A percentile compares a stretch with the other conserved stretches of the same genome.
These are phyloP conservation scores for Isabelozyma rhagii DNA, from an alignment of 805 yeast genomes.

Conservation along the genomic window DNA sequence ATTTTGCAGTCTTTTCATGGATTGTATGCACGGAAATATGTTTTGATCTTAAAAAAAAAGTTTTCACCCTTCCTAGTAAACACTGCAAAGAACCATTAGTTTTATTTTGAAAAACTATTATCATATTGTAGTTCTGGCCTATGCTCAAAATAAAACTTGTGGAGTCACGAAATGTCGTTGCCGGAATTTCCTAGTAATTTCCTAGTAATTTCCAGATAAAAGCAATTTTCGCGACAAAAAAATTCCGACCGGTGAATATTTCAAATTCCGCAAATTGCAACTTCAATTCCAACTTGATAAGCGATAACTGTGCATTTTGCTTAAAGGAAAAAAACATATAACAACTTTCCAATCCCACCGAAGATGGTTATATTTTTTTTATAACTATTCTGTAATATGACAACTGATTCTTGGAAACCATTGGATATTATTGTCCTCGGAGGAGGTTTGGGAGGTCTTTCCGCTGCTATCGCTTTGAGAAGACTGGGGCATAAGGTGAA, in stretches of 20 bases:
- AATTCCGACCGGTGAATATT: not conserved
- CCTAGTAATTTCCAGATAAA: not conserved
- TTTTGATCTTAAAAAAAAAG: no score
- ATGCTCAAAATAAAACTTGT: no score
- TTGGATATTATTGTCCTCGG: constrained; percentile 20
- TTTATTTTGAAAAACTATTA: no score
- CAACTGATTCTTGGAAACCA: constrained; percentile 8
- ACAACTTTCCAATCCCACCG: not conserved
- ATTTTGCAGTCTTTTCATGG: no score
- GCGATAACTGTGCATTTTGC: not conserved
- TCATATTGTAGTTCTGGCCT: no score
- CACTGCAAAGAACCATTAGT: no score
- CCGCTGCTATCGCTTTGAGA: constrained; percentile 20
- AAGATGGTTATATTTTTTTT: not conserved
- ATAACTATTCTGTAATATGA: constrained; percentile 1
- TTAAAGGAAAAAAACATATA: not conserved
- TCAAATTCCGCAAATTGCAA: not conserved
- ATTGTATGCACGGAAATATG: no score
- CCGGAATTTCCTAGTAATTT: not conserved
- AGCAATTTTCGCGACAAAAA: not conserved
- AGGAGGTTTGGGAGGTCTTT: constrained; percentile 23
- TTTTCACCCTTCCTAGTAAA: no score
- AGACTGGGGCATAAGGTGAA: constrained; percentile 21
- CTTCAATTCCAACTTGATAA: not conserved
- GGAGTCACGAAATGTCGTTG: no score